Base-by-base conservation (phyloP, 179 eudicot genomes). In the Beta macrorhiza region DNA sequence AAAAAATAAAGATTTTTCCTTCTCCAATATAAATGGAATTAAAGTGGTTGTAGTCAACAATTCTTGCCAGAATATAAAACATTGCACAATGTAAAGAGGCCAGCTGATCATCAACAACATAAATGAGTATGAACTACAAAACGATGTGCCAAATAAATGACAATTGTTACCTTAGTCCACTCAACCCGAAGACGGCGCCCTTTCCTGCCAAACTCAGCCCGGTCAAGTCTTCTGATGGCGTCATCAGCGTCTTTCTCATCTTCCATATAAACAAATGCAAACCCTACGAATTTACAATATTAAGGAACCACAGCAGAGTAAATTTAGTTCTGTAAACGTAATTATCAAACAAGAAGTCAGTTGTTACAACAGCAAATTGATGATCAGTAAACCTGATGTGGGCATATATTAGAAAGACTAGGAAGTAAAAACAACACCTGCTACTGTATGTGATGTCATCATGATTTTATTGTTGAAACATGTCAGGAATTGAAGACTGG, bases 101-200 rank as follows among this genome's bases (percentile, higher is more conserved):
- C 25, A 72, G 72, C 71, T 71, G 62, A 67, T 17, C 20, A 29
- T 49, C 52, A 65, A 7, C 70, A 44, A 68, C 22, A 5, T n/a
- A 75, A 32, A 17, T 59, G 4, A 2, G 56, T 3, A 75, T 29
- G 3, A 22, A 64, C 25, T 15, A 55, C 51, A 37, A 16, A 80
- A n/a, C 51, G 17, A 55, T 9, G 4, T 51, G 62, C 62, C 49
- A 63, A 15, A 47, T 32, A 72, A 52, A 7, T 47, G 32, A 56
- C 9, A 32, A 17, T 59, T 37, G 61, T 74, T 86, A 94, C 98
- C 98, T 94, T 92, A n/a, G 95, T 92, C 98, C 98, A 94, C 88
- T 94, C 98, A 52, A 94, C 91, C 74, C 97, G 93, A 80, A 94
- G 91, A 25, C 93, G 91, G 44, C 92, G 93, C 19, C 98, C 98